phyloP scores from a whole-genome alignment of 2,329 filamentous ascomycete species.

The Penicillium sp. region DNA sequence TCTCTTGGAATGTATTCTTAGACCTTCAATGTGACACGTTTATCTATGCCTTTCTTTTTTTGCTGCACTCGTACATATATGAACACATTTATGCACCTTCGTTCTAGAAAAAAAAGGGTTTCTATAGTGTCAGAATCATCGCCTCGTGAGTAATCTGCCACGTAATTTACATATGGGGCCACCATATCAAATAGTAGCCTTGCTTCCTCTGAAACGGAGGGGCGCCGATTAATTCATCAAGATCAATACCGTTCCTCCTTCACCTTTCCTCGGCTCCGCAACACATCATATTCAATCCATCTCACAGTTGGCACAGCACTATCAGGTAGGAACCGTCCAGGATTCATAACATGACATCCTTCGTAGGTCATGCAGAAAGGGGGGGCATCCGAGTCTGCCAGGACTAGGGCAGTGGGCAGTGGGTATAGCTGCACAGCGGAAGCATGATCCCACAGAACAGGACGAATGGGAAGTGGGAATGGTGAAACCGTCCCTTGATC shows the following conservation, averaged over 20 bases:
- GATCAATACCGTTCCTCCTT: slow-evolving; percentile 62
- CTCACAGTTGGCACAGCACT: slow-evolving; percentile 68
- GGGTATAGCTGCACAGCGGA: slow-evolving; percentile 79
- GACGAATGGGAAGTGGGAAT: slow-evolving; percentile 75
- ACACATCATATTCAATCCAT: slow-evolving; percentile 86
- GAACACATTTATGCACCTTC: background rate
- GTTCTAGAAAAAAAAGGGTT: background rate
- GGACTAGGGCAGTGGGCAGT: slow-evolving; percentile 76
- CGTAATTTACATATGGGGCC: background rate
- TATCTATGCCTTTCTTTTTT: background rate
- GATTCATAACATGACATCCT: slow-evolving; percentile 94
- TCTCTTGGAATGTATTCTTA: slow-evolving; percentile 24
- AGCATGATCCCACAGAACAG: slow-evolving; percentile 87
- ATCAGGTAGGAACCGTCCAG: slow-evolving; percentile 71
- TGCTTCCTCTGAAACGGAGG: background rate
- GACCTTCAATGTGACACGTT: slow-evolving; percentile 14
- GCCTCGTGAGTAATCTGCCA: background rate
- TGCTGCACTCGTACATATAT: background rate
- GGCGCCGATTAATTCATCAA: background rate
- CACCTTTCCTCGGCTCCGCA: slow-evolving; percentile 59
- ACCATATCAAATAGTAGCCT: background rate
- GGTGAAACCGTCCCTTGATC: slow-evolving; percentile 88
- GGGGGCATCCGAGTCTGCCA: slow-evolving; percentile 79
- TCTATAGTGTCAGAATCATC: background rate
- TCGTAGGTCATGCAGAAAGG: slow-evolving; percentile 90